These are phyloP conservation scores for Debaryomyces tyrocola DNA, from an alignment of 805 yeast genomes.

Conservation along the genomic window DNA sequence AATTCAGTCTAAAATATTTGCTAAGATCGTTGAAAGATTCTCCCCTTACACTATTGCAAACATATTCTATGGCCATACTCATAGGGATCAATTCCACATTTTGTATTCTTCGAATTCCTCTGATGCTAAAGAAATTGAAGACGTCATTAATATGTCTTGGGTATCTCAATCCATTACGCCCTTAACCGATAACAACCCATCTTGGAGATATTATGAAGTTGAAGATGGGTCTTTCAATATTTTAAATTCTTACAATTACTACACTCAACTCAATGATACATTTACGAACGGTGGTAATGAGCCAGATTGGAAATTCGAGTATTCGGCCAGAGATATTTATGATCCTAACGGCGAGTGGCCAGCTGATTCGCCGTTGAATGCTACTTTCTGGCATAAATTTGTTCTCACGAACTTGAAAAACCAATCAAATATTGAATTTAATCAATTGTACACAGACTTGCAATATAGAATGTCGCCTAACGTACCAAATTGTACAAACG, in stretches of 20 bases:
- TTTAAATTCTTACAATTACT: constrained; percentile 59
- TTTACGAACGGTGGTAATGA: constrained; percentile 53
- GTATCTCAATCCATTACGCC: constrained; percentile 69
- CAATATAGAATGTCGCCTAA: constrained; percentile 58
- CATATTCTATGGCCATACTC: constrained; percentile 71
- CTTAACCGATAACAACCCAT: constrained; percentile 57
- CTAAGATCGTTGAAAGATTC: constrained; percentile 62
- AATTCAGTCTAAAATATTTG: constrained; percentile 54
- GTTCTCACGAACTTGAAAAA: constrained; percentile 48
- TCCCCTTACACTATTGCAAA: constrained; percentile 69
- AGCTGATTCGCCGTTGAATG: constrained; percentile 56
- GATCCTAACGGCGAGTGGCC: constrained; percentile 59
- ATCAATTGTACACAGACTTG: constrained; percentile 50
- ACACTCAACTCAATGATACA: constrained; percentile 59
- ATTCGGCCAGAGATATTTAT: constrained; percentile 60
- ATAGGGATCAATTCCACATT: constrained; percentile 64
- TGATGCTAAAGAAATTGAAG: constrained; percentile 27
- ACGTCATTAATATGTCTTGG: constrained; percentile 60
- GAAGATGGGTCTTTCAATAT: constrained; percentile 60
- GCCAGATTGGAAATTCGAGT: constrained; percentile 63
- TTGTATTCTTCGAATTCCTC: constrained; percentile 50
- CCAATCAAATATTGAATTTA: constrained; percentile 35
- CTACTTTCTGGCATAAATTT: constrained; percentile 59
- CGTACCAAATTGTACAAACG: constrained; percentile 47
- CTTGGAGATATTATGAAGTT: constrained; percentile 72